A percentile compares a stretch with the other conserved stretches of the same genome.
These are phyloP conservation scores for Pestalotiopsis sp. DNA, from an alignment of 2,329 filamentous ascomycete genomes.

Conservation along the genomic window DNA sequence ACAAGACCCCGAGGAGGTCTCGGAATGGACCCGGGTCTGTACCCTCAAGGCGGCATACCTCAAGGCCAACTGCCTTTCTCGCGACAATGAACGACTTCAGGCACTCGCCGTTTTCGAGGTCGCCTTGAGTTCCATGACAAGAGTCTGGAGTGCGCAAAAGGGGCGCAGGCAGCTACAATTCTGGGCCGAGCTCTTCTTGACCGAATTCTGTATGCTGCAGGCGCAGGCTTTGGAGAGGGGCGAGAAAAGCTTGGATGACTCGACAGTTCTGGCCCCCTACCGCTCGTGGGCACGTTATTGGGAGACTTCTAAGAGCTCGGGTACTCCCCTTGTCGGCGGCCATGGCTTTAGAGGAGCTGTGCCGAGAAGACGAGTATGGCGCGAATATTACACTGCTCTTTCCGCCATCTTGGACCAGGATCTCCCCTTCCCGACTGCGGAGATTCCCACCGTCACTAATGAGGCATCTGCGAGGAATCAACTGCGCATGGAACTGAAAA, in stretches of 20 bases:
- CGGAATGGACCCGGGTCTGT: constrained; percentile 82
- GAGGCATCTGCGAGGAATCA: constrained; percentile 62
- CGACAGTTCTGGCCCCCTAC: constrained; percentile 59
- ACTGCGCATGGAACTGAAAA: constrained; percentile 76
- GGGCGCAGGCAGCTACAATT: constrained; percentile 69
- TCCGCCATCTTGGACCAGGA: constrained; percentile 74
- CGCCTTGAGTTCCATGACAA: constrained; percentile 64
- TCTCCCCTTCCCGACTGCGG: constrained; percentile 59
- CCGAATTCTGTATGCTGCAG: constrained; percentile 72
- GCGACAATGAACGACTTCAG: constrained; percentile 52
- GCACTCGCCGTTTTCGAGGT: constrained; percentile 70
- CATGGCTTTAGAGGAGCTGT: constrained; percentile 62
- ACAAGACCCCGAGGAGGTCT: constrained; percentile 54
- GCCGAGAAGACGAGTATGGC: constrained; percentile 74
- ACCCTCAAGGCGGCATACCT: constrained; percentile 79
- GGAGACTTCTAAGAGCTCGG: constrained; percentile 48
- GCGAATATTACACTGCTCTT: constrained; percentile 79
- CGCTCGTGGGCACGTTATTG: constrained; percentile 74
- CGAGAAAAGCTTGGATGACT: constrained; percentile 52
- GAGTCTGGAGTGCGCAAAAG: constrained; percentile 51
- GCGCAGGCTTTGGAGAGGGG: constrained; percentile 59
- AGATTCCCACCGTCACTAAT: constrained; percentile 41
- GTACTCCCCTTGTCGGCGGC: constrained; percentile 52
- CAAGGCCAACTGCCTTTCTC: constrained; percentile 66
- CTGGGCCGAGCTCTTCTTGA: constrained; percentile 80